Percentiles rank a stretch among this genome's conserved stretches.
Conservation (phyloP, 2,329 filamentous ascomycete species). For the Calonectria montana region DNA sequence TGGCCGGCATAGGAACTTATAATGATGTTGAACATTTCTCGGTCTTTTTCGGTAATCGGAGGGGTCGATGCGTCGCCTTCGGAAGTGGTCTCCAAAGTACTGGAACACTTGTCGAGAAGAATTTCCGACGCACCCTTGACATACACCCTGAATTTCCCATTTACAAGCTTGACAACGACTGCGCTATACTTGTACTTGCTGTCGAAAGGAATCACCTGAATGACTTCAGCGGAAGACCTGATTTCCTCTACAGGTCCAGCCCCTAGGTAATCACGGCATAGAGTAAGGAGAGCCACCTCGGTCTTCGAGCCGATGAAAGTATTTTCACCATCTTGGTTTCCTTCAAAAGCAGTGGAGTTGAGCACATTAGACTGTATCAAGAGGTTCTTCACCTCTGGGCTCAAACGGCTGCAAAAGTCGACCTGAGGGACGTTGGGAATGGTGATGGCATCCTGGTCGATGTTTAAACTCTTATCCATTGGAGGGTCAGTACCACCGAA, state of each 20-base stretch:
- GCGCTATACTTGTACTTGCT: constrained; percentile 68
- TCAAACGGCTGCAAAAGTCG: constrained; percentile 39
- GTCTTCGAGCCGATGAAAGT: constrained; percentile 68
- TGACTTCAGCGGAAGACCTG: constrained; percentile 58
- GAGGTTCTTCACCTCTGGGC: constrained; percentile 63
- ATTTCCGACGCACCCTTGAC: constrained; percentile 70
- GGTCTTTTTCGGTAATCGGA: constrained; percentile 63
- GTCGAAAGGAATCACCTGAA: constrained; percentile 66
- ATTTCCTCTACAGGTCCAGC: constrained; percentile 59
- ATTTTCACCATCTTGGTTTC: constrained; percentile 56
- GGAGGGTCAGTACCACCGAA: constrained; percentile 43
- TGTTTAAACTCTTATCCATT: constrained; percentile 36
- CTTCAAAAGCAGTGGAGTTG: constrained; percentile 70
- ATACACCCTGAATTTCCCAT: constrained; percentile 58
- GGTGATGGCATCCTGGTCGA: constrained; percentile 33
- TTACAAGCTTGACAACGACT: constrained; percentile 61
- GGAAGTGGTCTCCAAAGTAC: constrained; percentile 62
- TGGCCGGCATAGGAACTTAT: constrained; percentile 71
- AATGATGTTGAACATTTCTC: constrained; percentile 62
- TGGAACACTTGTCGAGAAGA: constrained; percentile 58
- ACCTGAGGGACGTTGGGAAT: constrained; percentile 43
- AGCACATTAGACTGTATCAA: constrained; percentile 68
- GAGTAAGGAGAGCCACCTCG: constrained; percentile 64
- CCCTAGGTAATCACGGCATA: constrained; percentile 62
- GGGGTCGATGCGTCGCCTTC: constrained; percentile 62